Evolutionary conservation across 2,329 filamentous ascomycete genomes (phyloP), one percentile per base, ranked within the genome.

Genomic region (Camptophora hylomeconis): DNA sequence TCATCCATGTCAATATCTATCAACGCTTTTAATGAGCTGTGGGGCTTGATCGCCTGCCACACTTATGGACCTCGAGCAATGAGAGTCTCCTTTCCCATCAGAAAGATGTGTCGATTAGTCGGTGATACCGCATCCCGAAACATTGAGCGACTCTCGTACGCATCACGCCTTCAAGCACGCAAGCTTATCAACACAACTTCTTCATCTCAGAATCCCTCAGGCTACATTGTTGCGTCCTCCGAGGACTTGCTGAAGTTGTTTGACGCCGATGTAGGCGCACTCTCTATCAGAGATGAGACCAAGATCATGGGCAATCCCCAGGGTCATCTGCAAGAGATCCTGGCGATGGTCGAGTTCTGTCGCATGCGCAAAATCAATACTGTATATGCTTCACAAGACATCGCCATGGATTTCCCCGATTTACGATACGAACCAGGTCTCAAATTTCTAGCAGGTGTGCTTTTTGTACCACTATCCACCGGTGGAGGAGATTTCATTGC

Each of bases 1-100:
- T 82, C 82, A 0, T 92, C 82, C 39, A 93, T 93, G 83, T 92
- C 83, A 0, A 84, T 93, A 36, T 92, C 83, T 1, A 80, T 93
- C 46, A 89, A 83, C 39, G 80, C 80, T 0, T 89, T 92, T 44
- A 66, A 70, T 41, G 79, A 92, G 43, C 57, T 93, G 0, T 93
- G 84, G 86, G 86, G 84, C 0, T 58, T 93, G 16, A 83, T 93
- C 21, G 75, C 82, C 2, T 92, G 83, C 36, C 84, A 93, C 48
- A 72, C 77, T 0, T 92, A 92, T 44, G 83, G 80, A 0, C 38
- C 54, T 2, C 68, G 67, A 24, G 83, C 83, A 3, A 92, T 89
- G 81, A 69, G 84, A n/a, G 82, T 93, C 0, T 81, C 81, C 0
- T 93, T 93, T 45, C 83, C 84, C 0, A 84, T 92, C 26, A 69